Conservation (phyloP, 2,329 filamentous ascomycete genomes). For the Dactylella cylindrospora region DNA sequence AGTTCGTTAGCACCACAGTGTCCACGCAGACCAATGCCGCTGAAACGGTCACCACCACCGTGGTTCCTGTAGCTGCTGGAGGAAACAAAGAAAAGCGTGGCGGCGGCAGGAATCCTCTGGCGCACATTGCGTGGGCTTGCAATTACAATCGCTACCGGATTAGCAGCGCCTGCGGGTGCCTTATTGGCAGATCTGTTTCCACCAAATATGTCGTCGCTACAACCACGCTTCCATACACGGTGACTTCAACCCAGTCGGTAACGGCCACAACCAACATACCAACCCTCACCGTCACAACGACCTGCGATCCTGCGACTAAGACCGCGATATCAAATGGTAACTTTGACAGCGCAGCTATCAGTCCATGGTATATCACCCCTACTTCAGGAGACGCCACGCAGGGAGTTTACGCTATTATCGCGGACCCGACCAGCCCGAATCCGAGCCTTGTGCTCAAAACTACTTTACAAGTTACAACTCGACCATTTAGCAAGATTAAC, state of each 20-base stretch:
- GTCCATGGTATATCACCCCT: conserved; percentile 11
- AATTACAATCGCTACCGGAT: not conserved
- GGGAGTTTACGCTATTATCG: too few species aligned
- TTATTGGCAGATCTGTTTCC: conserved; percentile 3
- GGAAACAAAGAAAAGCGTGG: not conserved
- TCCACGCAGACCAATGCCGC: not conserved
- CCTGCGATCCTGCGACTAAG: conserved; percentile 14
- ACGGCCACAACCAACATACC: conserved; percentile 8
- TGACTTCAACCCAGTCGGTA: conserved; percentile 1
- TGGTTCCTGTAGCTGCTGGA: not conserved
- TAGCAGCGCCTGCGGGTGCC: conserved; percentile 14
- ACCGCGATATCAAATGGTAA: conserved; percentile 4
- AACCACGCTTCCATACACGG: conserved; percentile 7
- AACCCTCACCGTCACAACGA: conserved; percentile 2
- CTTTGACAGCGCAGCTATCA: conserved; percentile 6
- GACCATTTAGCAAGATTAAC: conserved; percentile 1
- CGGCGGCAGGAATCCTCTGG: not conserved
- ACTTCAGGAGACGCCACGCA: not conserved
- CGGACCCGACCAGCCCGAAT: too few species aligned
- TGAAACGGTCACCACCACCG: conserved; percentile 3
- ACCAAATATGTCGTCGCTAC: conserved; percentile 1
- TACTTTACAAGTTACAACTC: not conserved
- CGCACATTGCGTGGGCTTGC: conserved; percentile 4
- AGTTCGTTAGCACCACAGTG: not conserved
- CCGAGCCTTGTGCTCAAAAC: not conserved